A percentile compares a stretch with the other conserved stretches of the same genome.
These are phyloP conservation scores for Cardiospermum halicacabum DNA, from an alignment of 345 rosid genomes.

Conservation along the genomic window DNA sequence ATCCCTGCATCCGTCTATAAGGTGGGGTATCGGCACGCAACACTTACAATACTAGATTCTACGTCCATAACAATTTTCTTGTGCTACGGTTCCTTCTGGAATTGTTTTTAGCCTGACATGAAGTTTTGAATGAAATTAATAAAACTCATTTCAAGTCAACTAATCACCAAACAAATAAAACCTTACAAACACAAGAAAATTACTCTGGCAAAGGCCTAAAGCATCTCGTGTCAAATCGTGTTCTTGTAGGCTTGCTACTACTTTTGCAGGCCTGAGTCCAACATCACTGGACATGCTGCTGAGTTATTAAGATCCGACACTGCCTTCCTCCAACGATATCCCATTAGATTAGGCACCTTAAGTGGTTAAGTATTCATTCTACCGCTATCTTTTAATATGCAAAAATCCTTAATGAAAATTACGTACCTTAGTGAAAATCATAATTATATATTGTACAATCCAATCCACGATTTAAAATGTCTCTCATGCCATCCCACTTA, in stretches of 20 bases:
- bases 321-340: slow-evolving; percentile 49
- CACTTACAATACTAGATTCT: slow-evolving; percentile 85
- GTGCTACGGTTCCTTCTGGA: slow-evolving; percentile 45
- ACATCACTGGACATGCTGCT: slow-evolving; percentile 36
- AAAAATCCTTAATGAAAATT: background rate
- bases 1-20: too few species aligned
- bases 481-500: background rate
- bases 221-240: slow-evolving; percentile 23
- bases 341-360: slow-evolving; percentile 37
- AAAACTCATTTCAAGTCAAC: slow-evolving; percentile 2
- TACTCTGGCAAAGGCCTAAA: slow-evolving; percentile 70
- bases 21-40: too few species aligned
- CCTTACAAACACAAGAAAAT: slow-evolving; percentile 8
- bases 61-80: slow-evolving; percentile 45
- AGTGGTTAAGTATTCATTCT: slow-evolving; percentile 42
- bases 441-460: background rate
- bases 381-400: slow-evolving; percentile 3
- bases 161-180: background rate
- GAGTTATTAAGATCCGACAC: slow-evolving; percentile 45
- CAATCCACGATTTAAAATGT: too few species aligned
- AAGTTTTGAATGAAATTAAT: slow-evolving; percentile 15
- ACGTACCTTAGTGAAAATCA: background rate
- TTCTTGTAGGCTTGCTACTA: slow-evolving; percentile 25
- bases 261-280: slow-evolving; percentile 21
- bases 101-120: slow-evolving; percentile 69